Evolutionary conservation across 306 rosid genomes (phyloP), one percentile per base, ranked within the genome.

Genomic region (Casuarina glauca): DNA sequence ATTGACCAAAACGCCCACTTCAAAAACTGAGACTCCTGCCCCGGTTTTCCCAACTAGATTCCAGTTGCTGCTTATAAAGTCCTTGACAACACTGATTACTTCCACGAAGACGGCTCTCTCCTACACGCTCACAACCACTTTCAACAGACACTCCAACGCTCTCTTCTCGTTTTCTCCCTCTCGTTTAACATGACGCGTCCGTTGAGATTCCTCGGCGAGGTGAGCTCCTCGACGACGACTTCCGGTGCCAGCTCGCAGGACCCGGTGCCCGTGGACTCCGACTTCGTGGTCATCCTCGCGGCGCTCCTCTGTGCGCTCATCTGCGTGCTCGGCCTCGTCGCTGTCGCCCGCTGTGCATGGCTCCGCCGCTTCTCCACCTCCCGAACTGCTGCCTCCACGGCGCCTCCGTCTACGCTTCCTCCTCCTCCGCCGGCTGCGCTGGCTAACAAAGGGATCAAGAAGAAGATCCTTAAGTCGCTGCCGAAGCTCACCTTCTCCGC

Each of bases 221-320:
- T 1, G 26, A 70, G 64, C 82, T 70, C 91, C 81, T 78, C 85
- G 26, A 74, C 89, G 11, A 36, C 41, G 74, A 16, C 58, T 17
- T 10, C 69, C 43, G 11, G 44, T 8, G 2, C 72, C 38, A 64
- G 15, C 16, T n/a, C 82, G 3, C 4, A 67, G n/a, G 76, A 71
- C 3, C 74, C 87, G 38, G 6, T 78, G 60, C 19, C 76, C 32
- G 81, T 82, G 36, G 82, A 88, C 61, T 88, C 97, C 12, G 92
- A 93, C 76, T 86, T 87, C 84, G 88, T 88, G 60, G 88, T 89
- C 17, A 80, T 91, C 82, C 90, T 93, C 72, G 90, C 93, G 51
- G 92, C 97, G n/a, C 91, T 91, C 36, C 90, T 91, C 80, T 93
- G 97, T 44, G 98, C 95, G 43, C 83, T 91, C 41, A 88, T 91